phyloP scores from a whole-genome alignment of 2,329 filamentous ascomycete genomes.

The Cercospora beticola region DNA sequence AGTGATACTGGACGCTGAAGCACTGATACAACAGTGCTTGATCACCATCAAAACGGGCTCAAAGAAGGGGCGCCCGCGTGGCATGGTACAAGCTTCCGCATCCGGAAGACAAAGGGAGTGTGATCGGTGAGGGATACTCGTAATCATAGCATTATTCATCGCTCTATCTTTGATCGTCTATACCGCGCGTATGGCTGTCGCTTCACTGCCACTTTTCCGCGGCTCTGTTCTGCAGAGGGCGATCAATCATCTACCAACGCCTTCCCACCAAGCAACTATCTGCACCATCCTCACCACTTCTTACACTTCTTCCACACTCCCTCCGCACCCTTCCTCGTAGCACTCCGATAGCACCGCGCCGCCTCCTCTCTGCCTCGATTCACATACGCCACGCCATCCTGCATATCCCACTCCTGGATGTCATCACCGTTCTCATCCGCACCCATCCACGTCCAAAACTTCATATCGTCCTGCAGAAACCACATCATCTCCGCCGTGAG shows the following conservation, averaged over 20 bases:
- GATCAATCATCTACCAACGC: not conserved
- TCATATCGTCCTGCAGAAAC: not conserved
- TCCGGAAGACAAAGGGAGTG: not conserved
- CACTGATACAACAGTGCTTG: no score
- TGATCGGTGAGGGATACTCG: not conserved
- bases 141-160: not conserved
- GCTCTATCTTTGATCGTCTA: not conserved
- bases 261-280: not conserved
- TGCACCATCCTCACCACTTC: not conserved
- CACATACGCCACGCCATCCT: not conserved
- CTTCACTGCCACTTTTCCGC: not conserved
- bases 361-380: slow-evolving; percentile 7
- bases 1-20: no score
- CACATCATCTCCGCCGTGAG: slow-evolving; percentile 10
- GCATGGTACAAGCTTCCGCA: not conserved
- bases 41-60: no score
- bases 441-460: not conserved
- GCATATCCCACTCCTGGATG: not conserved
- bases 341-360: slow-evolving; percentile 1
- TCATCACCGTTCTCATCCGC: not conserved
- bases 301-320: not conserved
- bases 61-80: rapidly evolving
- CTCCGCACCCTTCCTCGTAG: slow-evolving; percentile 1
- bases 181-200: not conserved
- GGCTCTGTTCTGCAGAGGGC: not conserved